Evolutionary conservation across 768 basidiomycete genomes (phyloP).

Genomic region (Agrocybe pediades): DNA sequence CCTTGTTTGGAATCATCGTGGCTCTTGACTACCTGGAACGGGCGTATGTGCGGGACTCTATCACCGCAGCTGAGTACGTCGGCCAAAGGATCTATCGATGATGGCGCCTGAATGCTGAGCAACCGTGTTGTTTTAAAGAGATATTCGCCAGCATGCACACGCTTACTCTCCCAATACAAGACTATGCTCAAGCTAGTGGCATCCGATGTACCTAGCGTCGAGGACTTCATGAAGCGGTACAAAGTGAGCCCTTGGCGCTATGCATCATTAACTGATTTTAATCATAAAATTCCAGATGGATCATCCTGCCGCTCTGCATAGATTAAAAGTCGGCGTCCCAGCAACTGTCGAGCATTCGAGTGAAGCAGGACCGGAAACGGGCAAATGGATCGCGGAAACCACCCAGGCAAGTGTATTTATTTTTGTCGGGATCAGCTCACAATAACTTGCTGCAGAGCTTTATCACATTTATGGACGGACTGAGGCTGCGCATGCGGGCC

Average conservation of each 20-base stretch:
- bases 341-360: slow-evolving; percentile 96
- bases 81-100: slow-evolving; percentile 1
- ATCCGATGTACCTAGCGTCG: slow-evolving; percentile 82
- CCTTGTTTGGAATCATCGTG: slow-evolving; percentile 89
- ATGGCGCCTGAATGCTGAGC: slow-evolving; percentile 23
- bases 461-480: slow-evolving; percentile 98
- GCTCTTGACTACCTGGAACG: slow-evolving; percentile 93
- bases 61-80: slow-evolving; percentile 87
- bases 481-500: slow-evolving; percentile 90
- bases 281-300: slow-evolving; percentile 25
- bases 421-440: too few species aligned
- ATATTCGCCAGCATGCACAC: slow-evolving; percentile 95
- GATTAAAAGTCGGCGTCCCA: slow-evolving; percentile 90
- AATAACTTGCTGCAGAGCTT: slow-evolving; percentile 63
- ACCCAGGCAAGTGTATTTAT: slow-evolving; percentile 87
- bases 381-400: slow-evolving; percentile 97
- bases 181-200: slow-evolving; percentile 94
- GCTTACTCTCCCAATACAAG: slow-evolving; percentile 95
- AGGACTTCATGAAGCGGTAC: slow-evolving; percentile 91
- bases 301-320: slow-evolving; percentile 87
- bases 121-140: slow-evolving; percentile 51
- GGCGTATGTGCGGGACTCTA: slow-evolving; percentile 92
- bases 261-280: background rate
- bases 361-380: slow-evolving; percentile 89
- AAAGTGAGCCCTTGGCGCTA: slow-evolving; percentile 48